phyloP scores from a whole-genome alignment of 345 rosid genomes.

The Diplotaxis tenuifolia region DNA sequence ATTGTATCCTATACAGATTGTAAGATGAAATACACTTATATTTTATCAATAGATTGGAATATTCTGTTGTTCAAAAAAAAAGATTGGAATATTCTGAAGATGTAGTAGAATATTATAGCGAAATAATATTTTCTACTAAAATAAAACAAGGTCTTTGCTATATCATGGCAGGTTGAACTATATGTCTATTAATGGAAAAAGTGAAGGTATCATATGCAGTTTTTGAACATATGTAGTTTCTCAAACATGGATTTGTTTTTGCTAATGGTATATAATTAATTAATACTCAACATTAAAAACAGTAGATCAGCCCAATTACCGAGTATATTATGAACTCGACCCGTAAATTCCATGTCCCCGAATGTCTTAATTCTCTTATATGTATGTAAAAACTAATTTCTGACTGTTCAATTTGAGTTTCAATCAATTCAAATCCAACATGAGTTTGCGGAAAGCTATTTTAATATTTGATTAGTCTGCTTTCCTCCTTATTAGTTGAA shows the following conservation, averaged over 20 bases:
- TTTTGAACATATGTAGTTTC: background rate
- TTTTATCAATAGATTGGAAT: constrained; percentile 23
- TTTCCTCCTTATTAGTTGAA: background rate
- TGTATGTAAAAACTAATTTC: background rate
- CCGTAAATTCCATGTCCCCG: background rate
- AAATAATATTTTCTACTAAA: background rate
- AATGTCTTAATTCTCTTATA: background rate
- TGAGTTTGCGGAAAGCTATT: too few relatives aligned
- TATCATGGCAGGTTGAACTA: constrained; percentile 34
- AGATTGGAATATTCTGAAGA: constrained; percentile 30
- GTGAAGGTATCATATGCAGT: background rate
- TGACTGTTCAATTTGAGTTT: background rate
- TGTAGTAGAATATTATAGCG: constrained; percentile 16
- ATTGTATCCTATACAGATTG: background rate
- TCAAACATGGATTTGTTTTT: background rate
- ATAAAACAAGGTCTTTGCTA: constrained; percentile 21
- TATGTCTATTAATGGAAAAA: constrained; percentile 8
- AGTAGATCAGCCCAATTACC: background rate
- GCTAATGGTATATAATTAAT: background rate
- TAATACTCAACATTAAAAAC: background rate
- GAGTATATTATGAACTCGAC: background rate
- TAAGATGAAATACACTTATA: background rate
- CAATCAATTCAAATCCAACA: background rate
- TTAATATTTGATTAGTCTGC: background rate
- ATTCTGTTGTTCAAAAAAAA: too few relatives aligned